Evolutionary conservation across 163 green algal species (phyloP).

Genomic region (Coccomyxa subellipsoidea): DNA sequence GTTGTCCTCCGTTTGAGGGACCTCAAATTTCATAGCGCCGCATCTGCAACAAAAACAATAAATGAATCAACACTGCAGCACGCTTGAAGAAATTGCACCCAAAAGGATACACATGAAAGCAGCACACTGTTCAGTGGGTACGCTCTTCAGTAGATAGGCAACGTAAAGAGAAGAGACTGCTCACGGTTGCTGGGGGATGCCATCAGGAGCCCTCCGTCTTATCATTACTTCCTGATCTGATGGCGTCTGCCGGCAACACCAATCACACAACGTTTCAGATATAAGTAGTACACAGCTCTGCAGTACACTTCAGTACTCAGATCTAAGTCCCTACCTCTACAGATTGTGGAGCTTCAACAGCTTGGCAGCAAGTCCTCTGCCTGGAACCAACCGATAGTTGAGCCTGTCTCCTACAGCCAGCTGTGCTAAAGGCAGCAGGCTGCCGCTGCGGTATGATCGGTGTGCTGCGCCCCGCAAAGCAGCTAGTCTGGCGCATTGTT

Average conservation of each 20-base stretch:
- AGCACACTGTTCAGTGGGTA: too few species aligned
- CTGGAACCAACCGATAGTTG: not conserved
- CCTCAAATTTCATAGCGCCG: constrained; percentile 68
- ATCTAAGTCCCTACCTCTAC: not conserved
- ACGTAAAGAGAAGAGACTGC: too few species aligned
- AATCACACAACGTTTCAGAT: not conserved
- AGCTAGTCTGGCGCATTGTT: too few species aligned
- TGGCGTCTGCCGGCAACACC: not conserved
- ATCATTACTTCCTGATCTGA: constrained; percentile 58
- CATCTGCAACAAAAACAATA: constrained; percentile 44
- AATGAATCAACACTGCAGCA: too few species aligned
- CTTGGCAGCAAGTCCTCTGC: not conserved
- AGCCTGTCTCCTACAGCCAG: not conserved
- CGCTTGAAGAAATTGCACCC: too few species aligned
- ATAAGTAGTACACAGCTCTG: too few species aligned
- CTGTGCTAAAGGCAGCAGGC: not conserved
- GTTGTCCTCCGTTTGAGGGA: constrained; percentile 71
- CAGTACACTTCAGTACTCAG: too few species aligned
- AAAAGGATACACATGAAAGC: too few species aligned
- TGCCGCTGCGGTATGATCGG: not conserved
- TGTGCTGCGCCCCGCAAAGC: too few species aligned
- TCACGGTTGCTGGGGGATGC: constrained; percentile 53
- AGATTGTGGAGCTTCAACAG: not conserved
- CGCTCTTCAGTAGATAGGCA: too few species aligned
- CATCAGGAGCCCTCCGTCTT: constrained; percentile 65